Evolutionary conservation across 2,329 filamentous ascomycete genomes (phyloP).

Genomic region (Fusarium domesticum): DNA sequence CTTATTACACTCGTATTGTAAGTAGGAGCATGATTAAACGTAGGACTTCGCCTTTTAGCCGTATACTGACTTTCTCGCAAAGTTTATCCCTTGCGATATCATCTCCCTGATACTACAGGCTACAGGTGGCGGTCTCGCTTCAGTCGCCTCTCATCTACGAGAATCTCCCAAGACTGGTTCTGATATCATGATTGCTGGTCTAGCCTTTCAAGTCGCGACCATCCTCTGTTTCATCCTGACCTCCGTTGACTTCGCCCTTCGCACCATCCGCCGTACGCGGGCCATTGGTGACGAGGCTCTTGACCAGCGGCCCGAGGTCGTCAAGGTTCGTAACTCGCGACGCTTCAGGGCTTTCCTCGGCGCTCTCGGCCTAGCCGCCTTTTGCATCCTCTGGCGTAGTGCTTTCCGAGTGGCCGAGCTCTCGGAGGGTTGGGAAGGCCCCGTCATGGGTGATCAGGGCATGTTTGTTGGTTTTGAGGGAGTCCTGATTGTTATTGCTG

Average conservation of each 20-base stretch:
- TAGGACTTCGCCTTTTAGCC: not conserved
- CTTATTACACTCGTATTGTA: conserved; percentile 49
- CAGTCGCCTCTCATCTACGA: conserved; percentile 39
- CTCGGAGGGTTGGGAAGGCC: conserved; percentile 59
- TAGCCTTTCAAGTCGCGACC: conserved; percentile 58
- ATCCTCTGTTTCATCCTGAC: conserved; percentile 53
- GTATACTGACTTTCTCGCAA: conserved; percentile 16
- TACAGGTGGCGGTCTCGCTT: conserved; percentile 55
- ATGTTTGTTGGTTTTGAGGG: conserved; percentile 60
- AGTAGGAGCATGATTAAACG: conserved; percentile 13
- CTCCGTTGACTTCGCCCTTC: conserved; percentile 48
- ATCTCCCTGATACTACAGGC: conserved; percentile 60
- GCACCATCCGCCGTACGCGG: conserved; percentile 37
- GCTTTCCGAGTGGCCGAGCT: conserved; percentile 66
- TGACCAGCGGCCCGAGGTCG: conserved; percentile 37
- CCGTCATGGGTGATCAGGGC: conserved; percentile 53
- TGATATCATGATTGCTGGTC: conserved; percentile 64
- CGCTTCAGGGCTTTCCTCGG: conserved; percentile 53
- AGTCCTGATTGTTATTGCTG: conserved; percentile 48
- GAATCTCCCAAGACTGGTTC: conserved; percentile 42
- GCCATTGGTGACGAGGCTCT: conserved; percentile 35
- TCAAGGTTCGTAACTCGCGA: conserved; percentile 38
- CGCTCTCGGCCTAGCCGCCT: conserved; percentile 55
- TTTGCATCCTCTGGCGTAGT: conserved; percentile 62
- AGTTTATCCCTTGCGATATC: conserved; percentile 64